These are phyloP conservation scores for Blastobotrys elegans DNA, from an alignment of 1,139 yeast genomes.

Conservation along the genomic window DNA sequence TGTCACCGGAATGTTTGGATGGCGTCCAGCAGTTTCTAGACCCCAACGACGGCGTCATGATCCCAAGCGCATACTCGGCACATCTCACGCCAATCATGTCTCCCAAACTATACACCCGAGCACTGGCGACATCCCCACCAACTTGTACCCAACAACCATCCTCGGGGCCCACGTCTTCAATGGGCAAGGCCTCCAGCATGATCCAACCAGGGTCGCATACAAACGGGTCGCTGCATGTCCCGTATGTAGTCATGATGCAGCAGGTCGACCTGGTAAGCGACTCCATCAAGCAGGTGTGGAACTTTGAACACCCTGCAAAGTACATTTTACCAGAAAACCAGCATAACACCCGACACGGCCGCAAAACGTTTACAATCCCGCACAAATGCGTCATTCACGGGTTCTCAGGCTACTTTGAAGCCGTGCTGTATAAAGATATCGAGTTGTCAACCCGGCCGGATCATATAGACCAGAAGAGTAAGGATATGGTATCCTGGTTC, in stretches of 20 bases:
- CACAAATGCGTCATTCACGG: slow-evolving; percentile 61
- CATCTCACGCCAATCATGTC: slow-evolving; percentile 62
- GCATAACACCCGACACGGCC: slow-evolving; percentile 32
- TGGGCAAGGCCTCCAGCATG: slow-evolving; percentile 5
- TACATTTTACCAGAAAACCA: slow-evolving; percentile 19
- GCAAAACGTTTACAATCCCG: slow-evolving; percentile 38
- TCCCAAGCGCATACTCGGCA: slow-evolving; percentile 61
- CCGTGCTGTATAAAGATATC: slow-evolving; percentile 56
- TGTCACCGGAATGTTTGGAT: slow-evolving; percentile 71
- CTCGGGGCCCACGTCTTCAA: slow-evolving; percentile 4
- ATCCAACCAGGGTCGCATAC: slow-evolving; percentile 8
- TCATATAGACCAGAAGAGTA: slow-evolving; percentile 41
- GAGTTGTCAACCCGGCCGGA: slow-evolving; percentile 53
- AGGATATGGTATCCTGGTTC: slow-evolving; percentile 60
- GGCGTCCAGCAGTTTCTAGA: slow-evolving; percentile 32
- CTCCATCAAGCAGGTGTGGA: slow-evolving; percentile 29
- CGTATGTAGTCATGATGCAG: slow-evolving; percentile 58
- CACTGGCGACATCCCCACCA: slow-evolving; percentile 1
- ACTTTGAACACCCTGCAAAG: slow-evolving; percentile 27
- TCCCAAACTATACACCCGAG: slow-evolving; percentile 41
- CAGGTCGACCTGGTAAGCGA: slow-evolving; percentile 39
- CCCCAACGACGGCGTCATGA: slow-evolving; percentile 41
- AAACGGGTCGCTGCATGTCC: slow-evolving; percentile 37
- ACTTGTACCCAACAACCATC: neutral
- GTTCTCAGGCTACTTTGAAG: slow-evolving; percentile 67